Evolutionary conservation across 495 filamentous ascomycete species (phyloP).

Genomic region (Annulohypoxylon maeteangense): DNA sequence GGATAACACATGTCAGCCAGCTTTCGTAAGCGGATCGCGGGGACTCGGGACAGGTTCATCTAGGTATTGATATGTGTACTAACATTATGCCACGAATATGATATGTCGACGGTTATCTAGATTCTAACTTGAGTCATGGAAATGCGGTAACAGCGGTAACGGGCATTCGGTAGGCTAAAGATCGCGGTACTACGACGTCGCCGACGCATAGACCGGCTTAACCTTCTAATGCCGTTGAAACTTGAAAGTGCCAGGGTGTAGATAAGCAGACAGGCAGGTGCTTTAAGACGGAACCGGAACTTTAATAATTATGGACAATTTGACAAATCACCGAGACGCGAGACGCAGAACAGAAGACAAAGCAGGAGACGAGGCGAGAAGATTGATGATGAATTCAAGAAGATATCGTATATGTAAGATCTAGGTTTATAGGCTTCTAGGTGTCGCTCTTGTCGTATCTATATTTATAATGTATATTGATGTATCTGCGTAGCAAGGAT

Average conservation of each 20-base stretch:
- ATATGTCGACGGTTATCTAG: neutral
- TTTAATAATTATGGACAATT: neutral
- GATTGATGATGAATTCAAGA: neutral
- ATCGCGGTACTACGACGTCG: neutral
- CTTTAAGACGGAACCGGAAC: neutral
- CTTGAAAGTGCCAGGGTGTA: neutral
- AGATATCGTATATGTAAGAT: neutral
- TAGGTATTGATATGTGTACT: constrained; percentile 10
- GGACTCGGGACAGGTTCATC: neutral
- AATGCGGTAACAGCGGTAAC: neutral
- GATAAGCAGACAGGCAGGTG: neutral
- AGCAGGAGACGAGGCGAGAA: neutral
- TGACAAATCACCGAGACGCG: neutral
- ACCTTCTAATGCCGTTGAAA: neutral
- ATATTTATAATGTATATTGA: neutral
- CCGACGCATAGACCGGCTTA: constrained; percentile 1
- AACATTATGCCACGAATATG: neutral
- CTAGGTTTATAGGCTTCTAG: neutral
- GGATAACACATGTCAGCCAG: constrained; percentile 1
- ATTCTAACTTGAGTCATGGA: neutral
- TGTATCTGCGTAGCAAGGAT: neutral
- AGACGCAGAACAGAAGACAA: constrained; percentile 2
- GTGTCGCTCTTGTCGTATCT: neutral
- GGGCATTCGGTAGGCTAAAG: neutral
- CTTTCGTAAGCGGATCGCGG: neutral